phyloP scores from a whole-genome alignment of 345 rosid genomes.

The Angophora floribunda region DNA sequence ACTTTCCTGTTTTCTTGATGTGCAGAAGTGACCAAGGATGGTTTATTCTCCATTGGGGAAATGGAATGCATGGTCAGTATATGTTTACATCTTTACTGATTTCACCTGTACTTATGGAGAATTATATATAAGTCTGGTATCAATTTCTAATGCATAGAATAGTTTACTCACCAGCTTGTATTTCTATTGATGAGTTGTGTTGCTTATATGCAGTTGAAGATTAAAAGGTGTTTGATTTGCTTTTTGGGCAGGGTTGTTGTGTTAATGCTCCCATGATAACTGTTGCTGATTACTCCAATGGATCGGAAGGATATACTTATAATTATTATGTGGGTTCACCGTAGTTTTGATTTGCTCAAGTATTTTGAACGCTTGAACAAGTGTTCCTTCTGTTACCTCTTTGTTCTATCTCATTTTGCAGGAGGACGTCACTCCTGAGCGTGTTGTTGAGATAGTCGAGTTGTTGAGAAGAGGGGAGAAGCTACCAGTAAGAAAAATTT shows the following conservation, averaged over 20 bases:
- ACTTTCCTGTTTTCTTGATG: not conserved
- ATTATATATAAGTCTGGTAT: not conserved
- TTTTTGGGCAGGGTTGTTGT: constrained; percentile 77
- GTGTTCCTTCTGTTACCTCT: not conserved
- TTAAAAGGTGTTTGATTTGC: not conserved
- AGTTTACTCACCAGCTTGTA: not conserved
- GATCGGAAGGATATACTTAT: constrained; percentile 93
- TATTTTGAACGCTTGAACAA: not conserved
- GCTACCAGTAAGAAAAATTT: constrained; percentile 50
- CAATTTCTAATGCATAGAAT: not conserved
- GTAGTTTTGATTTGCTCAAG: not conserved
- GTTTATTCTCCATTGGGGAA: constrained; percentile 96
- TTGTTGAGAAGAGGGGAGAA: constrained; percentile 84
- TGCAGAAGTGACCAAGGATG: constrained; percentile 97
- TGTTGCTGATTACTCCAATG: constrained; percentile 89
- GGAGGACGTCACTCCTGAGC: constrained; percentile 92
- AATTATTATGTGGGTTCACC: constrained; percentile 69
- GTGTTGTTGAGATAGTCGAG: constrained; percentile 89
- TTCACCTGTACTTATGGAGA: not conserved
- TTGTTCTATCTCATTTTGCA: constrained; percentile 26
- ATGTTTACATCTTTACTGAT: not conserved
- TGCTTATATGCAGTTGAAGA: not conserved
- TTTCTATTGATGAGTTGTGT: not conserved
- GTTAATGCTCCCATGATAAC: constrained; percentile 99
- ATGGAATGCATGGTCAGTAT: constrained; percentile 96